Evolutionary conservation across 768 basidiomycete genomes (phyloP).

Genomic region (Lactarius deliciosus): DNA sequence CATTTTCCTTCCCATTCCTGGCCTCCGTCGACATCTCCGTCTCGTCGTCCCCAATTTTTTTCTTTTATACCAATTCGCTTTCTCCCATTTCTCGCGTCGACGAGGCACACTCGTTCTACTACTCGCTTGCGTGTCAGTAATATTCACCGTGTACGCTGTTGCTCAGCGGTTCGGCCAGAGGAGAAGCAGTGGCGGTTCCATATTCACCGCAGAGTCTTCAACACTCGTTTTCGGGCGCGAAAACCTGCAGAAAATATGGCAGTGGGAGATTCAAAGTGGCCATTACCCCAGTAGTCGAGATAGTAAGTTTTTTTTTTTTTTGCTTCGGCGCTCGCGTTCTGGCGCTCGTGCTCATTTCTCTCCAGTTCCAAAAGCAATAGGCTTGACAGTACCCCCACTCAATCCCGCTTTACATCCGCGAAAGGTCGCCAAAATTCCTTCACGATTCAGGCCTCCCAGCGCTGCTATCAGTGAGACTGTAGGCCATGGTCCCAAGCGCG

Average conservation of each 20-base stretch:
- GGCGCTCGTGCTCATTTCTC: slow-evolving; percentile 15
- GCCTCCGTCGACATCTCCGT: slow-evolving; percentile 54
- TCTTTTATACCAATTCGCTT: slow-evolving; percentile 55
- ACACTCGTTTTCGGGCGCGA: slow-evolving; percentile 75
- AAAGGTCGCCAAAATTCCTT: slow-evolving; percentile 46
- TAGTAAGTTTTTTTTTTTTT: slow-evolving; percentile 51
- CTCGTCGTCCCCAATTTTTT: slow-evolving; percentile 60
- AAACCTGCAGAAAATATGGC: slow-evolving; percentile 89
- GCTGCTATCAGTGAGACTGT: slow-evolving; percentile 56
- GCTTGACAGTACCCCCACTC: slow-evolving; percentile 51
- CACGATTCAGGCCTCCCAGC: slow-evolving; percentile 48
- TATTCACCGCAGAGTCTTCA: slow-evolving; percentile 55
- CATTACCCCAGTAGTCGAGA: slow-evolving; percentile 85
- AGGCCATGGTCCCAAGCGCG: slow-evolving; percentile 75
- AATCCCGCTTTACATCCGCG: slow-evolving; percentile 77
- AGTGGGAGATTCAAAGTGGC: slow-evolving; percentile 92
- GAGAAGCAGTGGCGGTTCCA: slow-evolving; percentile 57
- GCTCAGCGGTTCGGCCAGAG: slow-evolving; percentile 59
- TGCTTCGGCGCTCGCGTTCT: slow-evolving; percentile 11
- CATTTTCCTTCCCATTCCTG: slow-evolving; percentile 60
- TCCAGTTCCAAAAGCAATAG: slow-evolving; percentile 70
- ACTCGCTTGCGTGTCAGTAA: slow-evolving; percentile 44
- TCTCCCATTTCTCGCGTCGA: slow-evolving; percentile 58
- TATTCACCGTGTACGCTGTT: slow-evolving; percentile 61
- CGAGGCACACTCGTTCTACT: slow-evolving; percentile 55